Base-by-base conservation (phyloP, 2,329 filamentous ascomycete species). In the Fusarium sp. region DNA sequence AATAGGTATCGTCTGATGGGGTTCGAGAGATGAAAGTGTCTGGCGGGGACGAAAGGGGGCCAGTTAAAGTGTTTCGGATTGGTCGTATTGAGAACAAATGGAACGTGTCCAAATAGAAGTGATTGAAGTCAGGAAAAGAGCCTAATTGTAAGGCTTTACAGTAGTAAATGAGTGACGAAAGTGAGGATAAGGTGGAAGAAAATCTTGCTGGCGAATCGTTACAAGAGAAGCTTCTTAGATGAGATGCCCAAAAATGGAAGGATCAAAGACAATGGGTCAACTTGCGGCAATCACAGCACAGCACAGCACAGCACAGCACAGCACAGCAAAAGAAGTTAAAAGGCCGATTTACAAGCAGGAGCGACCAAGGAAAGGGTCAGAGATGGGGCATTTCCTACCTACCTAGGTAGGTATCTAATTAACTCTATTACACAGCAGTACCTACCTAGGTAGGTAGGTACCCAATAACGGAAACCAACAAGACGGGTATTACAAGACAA, bases 201-300 rank as follows among this genome's bases (percentile, higher is more conserved):
- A 68, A 51, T 23, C 12, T 46, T 44, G 37, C 28, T 46, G 23
- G 30, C 41, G 26, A 51, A 49, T 46, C 42, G n/a, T 14, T 49
- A n/a, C 12, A 39, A 52, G n/a, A 31, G 37, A 57, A 45, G 45
- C 43, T 46, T 65, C 41, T 70, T 52, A 65, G 64, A 71, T 61
- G 63, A 62, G 52, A 54, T 45, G 30, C 59, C 58, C 46, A 69
- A 69, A 69, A 62, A 62, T 65, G 68, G 67, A 71, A 69, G 59
- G 68, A 55, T 45, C 55, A 63, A 53, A 70, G 55, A 31, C 55
- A 65, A 64, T 62, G 55, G 62, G 53, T 48, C 44, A 57, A 42
- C 54, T 45, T 39, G 54, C 53, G 51, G 44, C 51, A 52, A 52
- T 42, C 26, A 45, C 23, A 28, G 26, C 26, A 28, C 26, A 28